Conservation (phyloP, 345 rosid species). For the Salix purpurea region DNA sequence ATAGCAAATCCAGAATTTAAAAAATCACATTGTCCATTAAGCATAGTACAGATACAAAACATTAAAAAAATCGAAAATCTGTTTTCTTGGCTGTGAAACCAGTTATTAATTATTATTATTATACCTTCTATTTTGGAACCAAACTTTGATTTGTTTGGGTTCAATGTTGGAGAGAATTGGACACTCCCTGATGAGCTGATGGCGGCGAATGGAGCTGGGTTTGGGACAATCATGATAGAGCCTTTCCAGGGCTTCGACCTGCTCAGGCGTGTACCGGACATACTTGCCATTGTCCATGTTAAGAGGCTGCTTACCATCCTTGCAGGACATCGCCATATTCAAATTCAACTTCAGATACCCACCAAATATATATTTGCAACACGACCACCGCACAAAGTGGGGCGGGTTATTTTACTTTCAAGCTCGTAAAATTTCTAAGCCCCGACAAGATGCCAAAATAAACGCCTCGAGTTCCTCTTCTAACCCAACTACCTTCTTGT, state of each 20-base stretch:
- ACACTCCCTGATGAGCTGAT: constrained; percentile 95
- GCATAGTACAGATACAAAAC: background rate
- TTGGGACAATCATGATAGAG: constrained; percentile 98
- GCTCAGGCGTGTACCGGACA: constrained; percentile 98
- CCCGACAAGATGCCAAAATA: constrained; percentile 4
- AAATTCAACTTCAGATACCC: constrained; percentile 7
- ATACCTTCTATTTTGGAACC: constrained; percentile 99
- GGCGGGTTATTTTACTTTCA: background rate
- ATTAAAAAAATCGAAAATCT: background rate
- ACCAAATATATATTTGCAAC: background rate
- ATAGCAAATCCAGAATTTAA: background rate
- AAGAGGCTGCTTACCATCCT: constrained; percentile 68
- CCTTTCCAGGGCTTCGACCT: constrained; percentile 99
- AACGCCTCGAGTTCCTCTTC: background rate
- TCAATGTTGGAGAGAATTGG: constrained; percentile 98
- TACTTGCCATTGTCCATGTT: constrained; percentile 93
- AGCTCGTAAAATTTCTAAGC: background rate
- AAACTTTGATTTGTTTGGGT: constrained; percentile 98
- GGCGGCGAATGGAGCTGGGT: constrained; percentile 98
- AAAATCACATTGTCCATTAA: background rate
- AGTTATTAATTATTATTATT: background rate
- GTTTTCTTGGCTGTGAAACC: background rate
- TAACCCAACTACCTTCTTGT: background rate
- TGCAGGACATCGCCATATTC: constrained; percentile 88
- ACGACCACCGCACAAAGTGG: background rate